Evolutionary conservation across 257 asterid species (phyloP).

Genomic region (Solanum neorickii): DNA sequence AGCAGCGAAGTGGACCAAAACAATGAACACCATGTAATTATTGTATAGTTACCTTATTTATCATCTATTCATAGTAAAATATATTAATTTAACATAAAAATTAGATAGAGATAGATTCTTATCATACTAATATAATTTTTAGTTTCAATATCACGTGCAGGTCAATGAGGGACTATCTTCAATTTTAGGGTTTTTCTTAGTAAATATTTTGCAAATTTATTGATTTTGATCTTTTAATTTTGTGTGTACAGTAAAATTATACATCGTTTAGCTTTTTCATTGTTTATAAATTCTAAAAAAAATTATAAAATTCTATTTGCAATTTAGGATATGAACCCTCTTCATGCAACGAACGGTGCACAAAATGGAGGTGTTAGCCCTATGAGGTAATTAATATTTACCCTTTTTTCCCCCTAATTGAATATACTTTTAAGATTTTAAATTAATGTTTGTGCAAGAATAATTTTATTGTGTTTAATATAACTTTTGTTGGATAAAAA

Average conservation of each 20-base stretch:
- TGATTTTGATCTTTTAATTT: not conserved
- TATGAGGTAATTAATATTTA: not conserved
- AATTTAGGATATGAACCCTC: not conserved
- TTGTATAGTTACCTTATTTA: not conserved
- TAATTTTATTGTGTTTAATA: not conserved
- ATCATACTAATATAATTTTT: not conserved
- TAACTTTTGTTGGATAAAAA: not conserved
- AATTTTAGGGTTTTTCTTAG: not conserved
- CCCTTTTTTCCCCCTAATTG: not conserved
- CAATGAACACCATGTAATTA: not conserved
- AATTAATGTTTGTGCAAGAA: not conserved
- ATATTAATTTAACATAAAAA: not conserved
- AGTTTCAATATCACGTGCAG: not conserved
- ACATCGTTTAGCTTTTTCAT: not conserved
- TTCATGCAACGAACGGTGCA: not conserved
- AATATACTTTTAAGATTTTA: not conserved
- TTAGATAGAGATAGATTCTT: not conserved
- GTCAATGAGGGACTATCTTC: not conserved
- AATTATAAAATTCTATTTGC: not conserved
- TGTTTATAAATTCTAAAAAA: not conserved
- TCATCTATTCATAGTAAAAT: not conserved
- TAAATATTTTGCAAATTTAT: not conserved
- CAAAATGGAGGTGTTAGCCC: not conserved
- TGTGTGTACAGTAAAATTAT: not conserved
- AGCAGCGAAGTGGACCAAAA: not conserved